Evolutionary conservation across 1,139 yeast genomes (phyloP).

Genomic region (Diutina neorugosa): DNA sequence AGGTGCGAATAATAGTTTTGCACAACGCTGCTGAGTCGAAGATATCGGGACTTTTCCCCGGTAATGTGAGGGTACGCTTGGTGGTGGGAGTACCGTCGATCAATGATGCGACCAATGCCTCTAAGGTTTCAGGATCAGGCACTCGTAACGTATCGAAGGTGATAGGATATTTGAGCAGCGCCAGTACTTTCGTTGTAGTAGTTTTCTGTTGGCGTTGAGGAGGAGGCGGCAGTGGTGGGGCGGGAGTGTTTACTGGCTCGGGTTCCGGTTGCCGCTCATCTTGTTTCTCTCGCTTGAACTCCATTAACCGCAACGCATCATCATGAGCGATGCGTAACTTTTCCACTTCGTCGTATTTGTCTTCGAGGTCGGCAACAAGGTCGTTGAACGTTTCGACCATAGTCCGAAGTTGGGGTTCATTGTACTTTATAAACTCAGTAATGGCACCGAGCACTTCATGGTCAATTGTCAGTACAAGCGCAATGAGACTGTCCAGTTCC

Average conservation of each 20-base stretch:
- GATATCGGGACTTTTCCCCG: slow-evolving; percentile 29
- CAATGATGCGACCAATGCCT: slow-evolving; percentile 15
- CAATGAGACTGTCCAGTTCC: slow-evolving; percentile 9
- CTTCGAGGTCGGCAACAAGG: slow-evolving; percentile 18
- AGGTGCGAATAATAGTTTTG: slow-evolving; percentile 19
- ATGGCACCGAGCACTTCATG: slow-evolving; percentile 23
- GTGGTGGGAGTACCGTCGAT: slow-evolving; percentile 16
- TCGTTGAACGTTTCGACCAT: slow-evolving; percentile 16
- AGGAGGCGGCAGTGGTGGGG: not conserved
- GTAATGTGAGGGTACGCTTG: slow-evolving; percentile 26
- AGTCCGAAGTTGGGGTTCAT: slow-evolving; percentile 24
- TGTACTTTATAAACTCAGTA: slow-evolving; percentile 22
- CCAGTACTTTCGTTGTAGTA: not conserved
- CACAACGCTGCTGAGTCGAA: slow-evolving; percentile 31
- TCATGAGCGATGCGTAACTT: slow-evolving; percentile 19
- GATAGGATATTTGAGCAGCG: not conserved
- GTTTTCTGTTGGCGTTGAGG: not conserved
- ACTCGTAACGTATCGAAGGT: slow-evolving; percentile 10
- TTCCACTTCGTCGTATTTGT: slow-evolving; percentile 16
- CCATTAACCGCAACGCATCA: slow-evolving; percentile 21
- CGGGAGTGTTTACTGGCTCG: not conserved
- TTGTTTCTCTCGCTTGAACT: slow-evolving; percentile 11
- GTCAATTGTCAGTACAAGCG: slow-evolving; percentile 26
- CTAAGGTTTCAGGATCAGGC: slow-evolving; percentile 11
- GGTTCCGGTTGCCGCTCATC: slow-evolving; percentile 7